Percentiles rank a stretch among this genome's conserved stretches.
phyloP scores from a whole-genome alignment of 192 early-diverging fungal species.

The Mycoemilia scoparia region DNA sequence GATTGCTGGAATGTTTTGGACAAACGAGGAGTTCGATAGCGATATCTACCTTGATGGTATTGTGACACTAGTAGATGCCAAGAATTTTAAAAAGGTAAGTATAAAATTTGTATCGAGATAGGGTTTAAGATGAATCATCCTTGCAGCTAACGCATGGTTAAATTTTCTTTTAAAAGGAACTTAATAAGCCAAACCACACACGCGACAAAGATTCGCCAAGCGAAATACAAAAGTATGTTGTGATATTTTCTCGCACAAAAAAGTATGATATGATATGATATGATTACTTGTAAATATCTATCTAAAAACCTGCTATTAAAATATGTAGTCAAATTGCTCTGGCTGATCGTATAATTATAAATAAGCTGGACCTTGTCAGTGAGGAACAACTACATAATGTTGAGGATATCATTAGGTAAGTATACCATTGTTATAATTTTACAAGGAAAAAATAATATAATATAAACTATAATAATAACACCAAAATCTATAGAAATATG shows the following conservation, averaged over 20 bases:
- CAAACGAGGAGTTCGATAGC: conserved; percentile 82
- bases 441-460: too few relatives aligned
- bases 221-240: conserved; percentile 47
- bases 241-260: conserved; percentile 1
- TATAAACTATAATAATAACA: too few relatives aligned
- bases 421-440: too few relatives aligned
- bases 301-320: too few relatives aligned
- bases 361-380: conserved; percentile 64
- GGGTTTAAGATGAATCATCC: neutral
- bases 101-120: neutral
- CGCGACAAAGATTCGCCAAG: conserved; percentile 45
- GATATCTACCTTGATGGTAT: conserved; percentile 84
- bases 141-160: neutral
- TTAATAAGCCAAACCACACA: conserved; percentile 20
- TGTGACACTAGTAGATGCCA: conserved; percentile 70
- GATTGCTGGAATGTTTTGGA: conserved; percentile 92
- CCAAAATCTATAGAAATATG: too few relatives aligned
- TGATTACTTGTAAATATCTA: neutral
- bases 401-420: conserved; percentile 27
- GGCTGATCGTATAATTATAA: conserved; percentile 74
- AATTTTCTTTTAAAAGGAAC: conserved; percentile 1
- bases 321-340: conserved; percentile 52
- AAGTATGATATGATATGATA: too few relatives aligned
- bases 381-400: conserved; percentile 17
- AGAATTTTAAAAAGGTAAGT: conserved; percentile 28